phyloP scores from a whole-genome alignment of 176 grass and related monocot genomes.

The Eleusine indica region DNA sequence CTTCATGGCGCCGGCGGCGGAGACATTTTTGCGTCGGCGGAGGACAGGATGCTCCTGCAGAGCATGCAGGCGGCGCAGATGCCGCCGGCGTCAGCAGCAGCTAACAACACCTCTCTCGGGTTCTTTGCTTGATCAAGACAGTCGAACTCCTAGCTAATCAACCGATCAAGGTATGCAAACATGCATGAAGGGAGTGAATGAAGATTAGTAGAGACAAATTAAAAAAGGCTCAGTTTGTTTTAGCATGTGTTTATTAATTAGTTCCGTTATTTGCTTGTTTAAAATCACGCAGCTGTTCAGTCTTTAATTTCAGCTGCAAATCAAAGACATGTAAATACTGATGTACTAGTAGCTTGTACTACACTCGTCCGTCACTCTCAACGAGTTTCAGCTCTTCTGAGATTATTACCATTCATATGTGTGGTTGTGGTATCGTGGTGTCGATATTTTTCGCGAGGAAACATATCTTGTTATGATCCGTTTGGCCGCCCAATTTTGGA shows the following conservation, averaged over 20 bases:
- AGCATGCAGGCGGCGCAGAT: slow-evolving; percentile 54
- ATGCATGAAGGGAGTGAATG: not conserved
- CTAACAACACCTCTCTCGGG: slow-evolving; percentile 35
- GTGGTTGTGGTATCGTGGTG: not conserved
- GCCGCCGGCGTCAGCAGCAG: slow-evolving; percentile 28
- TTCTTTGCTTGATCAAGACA: slow-evolving; percentile 48
- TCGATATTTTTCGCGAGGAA: not conserved
- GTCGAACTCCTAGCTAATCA: not conserved
- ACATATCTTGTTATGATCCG: not conserved
- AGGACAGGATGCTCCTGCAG: slow-evolving; percentile 60
- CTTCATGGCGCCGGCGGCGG: not conserved
- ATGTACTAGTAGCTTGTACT: slow-evolving; percentile 10
- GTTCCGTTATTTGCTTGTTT: not conserved
- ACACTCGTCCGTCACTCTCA: not conserved
- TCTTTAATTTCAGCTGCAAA: not conserved
- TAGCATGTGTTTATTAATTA: not conserved
- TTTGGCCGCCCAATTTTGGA: slow-evolving; percentile 1
- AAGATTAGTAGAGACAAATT: not conserved
- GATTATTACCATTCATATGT: not conserved
- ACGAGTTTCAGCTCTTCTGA: not conserved
- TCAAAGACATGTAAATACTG: slow-evolving; percentile 38
- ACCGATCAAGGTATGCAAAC: not conserved
- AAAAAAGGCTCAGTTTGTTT: not conserved
- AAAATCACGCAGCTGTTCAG: not conserved
- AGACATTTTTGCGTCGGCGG: slow-evolving; percentile 35